A percentile compares a stretch with the other conserved stretches of the same genome.
Conservation (phyloP, 208 protist species). For the Leishmania arabica region DNA sequence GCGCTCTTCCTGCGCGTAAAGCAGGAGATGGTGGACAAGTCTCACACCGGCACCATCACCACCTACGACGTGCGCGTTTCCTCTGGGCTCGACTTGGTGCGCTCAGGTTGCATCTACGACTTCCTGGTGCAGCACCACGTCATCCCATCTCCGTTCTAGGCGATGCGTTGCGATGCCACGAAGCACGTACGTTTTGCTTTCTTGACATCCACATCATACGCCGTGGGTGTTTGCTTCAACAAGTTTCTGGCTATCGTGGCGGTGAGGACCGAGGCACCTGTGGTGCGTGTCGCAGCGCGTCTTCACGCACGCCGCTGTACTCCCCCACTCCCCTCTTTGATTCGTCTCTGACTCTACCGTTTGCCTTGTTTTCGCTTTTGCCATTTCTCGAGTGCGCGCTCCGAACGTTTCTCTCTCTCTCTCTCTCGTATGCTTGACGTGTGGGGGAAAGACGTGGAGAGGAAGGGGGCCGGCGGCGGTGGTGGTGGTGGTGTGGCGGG, state of each 20-base stretch:
- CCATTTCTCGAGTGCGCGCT: neutral
- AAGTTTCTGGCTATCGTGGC: neutral
- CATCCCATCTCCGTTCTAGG: conserved; percentile 52
- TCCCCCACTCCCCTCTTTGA: neutral
- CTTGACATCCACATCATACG: neutral
- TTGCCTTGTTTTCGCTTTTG: neutral
- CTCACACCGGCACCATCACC: conserved; percentile 67
- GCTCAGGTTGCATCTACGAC: conserved; percentile 77
- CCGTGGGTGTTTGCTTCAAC: neutral
- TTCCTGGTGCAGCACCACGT: conserved; percentile 67
- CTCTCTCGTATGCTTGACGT: neutral
- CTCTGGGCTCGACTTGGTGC: conserved; percentile 79
- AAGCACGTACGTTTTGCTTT: too few relatives aligned
- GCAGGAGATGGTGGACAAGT: conserved; percentile 81
- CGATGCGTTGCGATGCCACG: too few relatives aligned
- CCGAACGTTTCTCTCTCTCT: neutral
- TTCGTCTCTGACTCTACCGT: neutral
- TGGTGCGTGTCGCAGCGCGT: neutral
- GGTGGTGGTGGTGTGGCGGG: too few relatives aligned
- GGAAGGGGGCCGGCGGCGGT: neutral
- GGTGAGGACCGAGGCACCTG: neutral
- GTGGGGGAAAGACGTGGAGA: neutral
- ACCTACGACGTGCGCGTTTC: conserved; percentile 86
- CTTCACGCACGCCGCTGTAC: neutral
- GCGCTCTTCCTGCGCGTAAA: conserved; percentile 86